Evolutionary conservation across 2,329 filamentous ascomycete genomes (phyloP), one percentile per base, ranked within the genome.

Genomic region (Colletotrichum liaoningense): DNA sequence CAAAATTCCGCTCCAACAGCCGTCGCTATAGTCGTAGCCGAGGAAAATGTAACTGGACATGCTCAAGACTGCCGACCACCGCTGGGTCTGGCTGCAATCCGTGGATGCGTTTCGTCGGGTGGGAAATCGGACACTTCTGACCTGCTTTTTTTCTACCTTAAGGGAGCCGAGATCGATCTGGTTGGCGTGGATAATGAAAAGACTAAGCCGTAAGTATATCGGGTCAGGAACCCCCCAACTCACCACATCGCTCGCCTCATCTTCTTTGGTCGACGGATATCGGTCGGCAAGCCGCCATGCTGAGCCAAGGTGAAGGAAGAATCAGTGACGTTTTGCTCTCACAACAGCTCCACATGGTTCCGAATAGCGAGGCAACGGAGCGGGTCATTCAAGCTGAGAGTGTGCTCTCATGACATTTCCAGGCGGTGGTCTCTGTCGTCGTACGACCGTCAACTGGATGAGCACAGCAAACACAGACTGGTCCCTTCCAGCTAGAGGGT

Each of bases 351-450:
- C 68, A 67, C 63, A 28, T 46, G 4, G 49, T 42, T 28, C 35
- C 49, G 22, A 28, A 49, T 56, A 63, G 60, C 46, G 19, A 52
- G 19, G 52, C 46, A 42, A 16, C 16, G 19, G 42, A 24, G 60
- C 54, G 62, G 67, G 67, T 42, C 49, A 33, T 59, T 42, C 49
- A 33, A 16, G 24, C n/a, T 49, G 42, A 49, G 26, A 64, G 5
- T 11, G 24, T 63, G 22, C 69, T 72, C 59, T 63, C n/a, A 54
- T 64, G 38, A 64, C 42, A 30, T n/a, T 24, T 64, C 24, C 11
- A 33, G 33, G 42, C 22, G 42, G 42, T 69, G 16, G 19, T 33
- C 42, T 42, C 58, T 28, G 24, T 26, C 33, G 59, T 72, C 70
- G 42, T 64, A 64, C 59, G 66, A 63, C 66, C 33, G 30, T 52